Percentiles rank a stretch among this genome's conserved stretches.
These are phyloP conservation scores for Sugiyamaella sp. DNA, from an alignment of 1,139 yeast genomes.

Conservation along the genomic window DNA sequence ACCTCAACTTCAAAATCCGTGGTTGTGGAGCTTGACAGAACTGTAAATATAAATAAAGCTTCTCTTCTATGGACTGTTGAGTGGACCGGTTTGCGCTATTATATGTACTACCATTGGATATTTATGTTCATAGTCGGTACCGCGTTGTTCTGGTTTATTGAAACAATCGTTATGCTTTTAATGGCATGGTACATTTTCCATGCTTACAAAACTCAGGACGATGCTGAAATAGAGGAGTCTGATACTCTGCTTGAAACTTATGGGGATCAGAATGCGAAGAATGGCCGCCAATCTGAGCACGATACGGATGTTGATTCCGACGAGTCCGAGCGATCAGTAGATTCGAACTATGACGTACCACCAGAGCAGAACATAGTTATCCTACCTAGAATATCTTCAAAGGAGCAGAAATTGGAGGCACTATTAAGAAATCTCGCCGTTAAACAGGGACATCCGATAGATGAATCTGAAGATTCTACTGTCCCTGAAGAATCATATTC, in stretches of 20 bases:
- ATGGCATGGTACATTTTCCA: constrained; percentile 27
- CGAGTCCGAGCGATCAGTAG: neutral
- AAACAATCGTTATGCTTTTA: constrained; percentile 30
- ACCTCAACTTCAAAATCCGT: constrained; percentile 22
- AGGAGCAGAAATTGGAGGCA: neutral
- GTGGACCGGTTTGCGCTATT: constrained; percentile 62
- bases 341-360: neutral
- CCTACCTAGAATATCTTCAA: constrained; percentile 1
- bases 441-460: neutral
- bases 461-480: constrained; percentile 2
- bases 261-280: neutral
- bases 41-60: constrained; percentile 39
- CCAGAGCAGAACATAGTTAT: neutral
- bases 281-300: neutral
- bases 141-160: constrained; percentile 52
- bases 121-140: constrained; percentile 56
- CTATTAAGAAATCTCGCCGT: constrained; percentile 6
- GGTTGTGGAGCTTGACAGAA: constrained; percentile 36
- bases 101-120: constrained; percentile 54
- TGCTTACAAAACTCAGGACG: constrained; percentile 12
- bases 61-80: constrained; percentile 41
- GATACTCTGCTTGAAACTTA: too few relatives aligned
- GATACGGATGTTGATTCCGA: neutral
- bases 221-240: neutral
- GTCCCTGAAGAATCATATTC: constrained; percentile 6